These are phyloP conservation scores for Massariosphaeria phaeospora DNA, from an alignment of 495 filamentous ascomycete genomes.

Conservation along the genomic window DNA sequence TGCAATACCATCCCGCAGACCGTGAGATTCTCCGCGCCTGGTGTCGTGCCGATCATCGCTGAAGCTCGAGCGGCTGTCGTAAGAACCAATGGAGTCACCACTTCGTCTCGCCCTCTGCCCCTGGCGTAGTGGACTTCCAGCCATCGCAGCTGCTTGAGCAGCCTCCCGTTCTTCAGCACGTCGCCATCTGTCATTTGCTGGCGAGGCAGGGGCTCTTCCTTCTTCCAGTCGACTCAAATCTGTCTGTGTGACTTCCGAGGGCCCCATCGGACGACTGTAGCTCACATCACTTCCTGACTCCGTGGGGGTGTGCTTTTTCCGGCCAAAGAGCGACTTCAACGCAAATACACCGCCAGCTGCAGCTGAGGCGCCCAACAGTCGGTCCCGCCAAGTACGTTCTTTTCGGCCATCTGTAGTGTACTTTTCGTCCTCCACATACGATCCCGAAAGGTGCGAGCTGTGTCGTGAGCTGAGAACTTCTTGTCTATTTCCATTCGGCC, in stretches of 20 bases:
- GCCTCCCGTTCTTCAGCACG: slow-evolving; percentile 40
- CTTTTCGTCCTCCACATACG: slow-evolving; percentile 34
- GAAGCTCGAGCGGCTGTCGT: slow-evolving; percentile 35
- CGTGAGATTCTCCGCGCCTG: slow-evolving; percentile 45
- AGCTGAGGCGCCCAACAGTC: slow-evolving; percentile 61
- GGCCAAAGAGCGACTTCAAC: slow-evolving; percentile 59
- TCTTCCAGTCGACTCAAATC: slow-evolving; percentile 42
- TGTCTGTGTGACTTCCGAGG: slow-evolving; percentile 36
- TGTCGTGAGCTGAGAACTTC: slow-evolving; percentile 34
- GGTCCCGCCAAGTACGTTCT: slow-evolving; percentile 51
- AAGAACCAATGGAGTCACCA: slow-evolving; percentile 39
- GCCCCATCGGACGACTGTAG: slow-evolving; percentile 35
- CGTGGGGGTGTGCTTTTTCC: slow-evolving; percentile 50
- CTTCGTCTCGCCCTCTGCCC: slow-evolving; percentile 37
- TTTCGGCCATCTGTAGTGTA: slow-evolving; percentile 31
- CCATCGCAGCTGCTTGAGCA: slow-evolving; percentile 33
- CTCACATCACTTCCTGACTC: slow-evolving; percentile 50
- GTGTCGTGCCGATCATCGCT: slow-evolving; percentile 12
- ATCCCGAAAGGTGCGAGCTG: slow-evolving; percentile 31
- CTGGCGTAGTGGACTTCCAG: slow-evolving; percentile 25
- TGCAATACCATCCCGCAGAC: slow-evolving; percentile 58
- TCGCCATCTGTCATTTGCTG: slow-evolving; percentile 38
- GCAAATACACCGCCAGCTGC: slow-evolving; percentile 61
- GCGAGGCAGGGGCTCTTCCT: slow-evolving; percentile 39
- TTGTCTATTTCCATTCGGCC: slow-evolving; percentile 16